Percentiles rank a stretch among this genome's conserved stretches.
phyloP scores from a whole-genome alignment of 1,284 basidiomycete species.

The Coniferiporia sulphurascens region DNA sequence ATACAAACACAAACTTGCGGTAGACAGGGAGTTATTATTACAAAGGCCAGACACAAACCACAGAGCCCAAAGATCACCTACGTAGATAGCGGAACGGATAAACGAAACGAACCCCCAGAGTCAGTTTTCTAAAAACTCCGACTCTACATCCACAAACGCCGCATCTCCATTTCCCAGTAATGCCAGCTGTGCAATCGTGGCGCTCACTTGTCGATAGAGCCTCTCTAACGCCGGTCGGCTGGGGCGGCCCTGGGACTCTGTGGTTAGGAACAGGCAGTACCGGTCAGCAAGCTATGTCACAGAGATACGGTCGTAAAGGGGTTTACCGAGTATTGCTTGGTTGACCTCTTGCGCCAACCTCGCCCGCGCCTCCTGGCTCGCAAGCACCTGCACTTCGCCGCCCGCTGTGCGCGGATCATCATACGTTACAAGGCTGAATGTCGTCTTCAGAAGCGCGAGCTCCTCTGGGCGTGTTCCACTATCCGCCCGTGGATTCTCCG shows the following conservation, averaged over 20 bases:
- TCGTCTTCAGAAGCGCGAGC: conserved; percentile 58
- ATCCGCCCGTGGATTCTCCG: conserved; percentile 56
- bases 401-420: conserved; percentile 63
- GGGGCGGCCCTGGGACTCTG: conserved; percentile 75
- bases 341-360: conserved; percentile 73
- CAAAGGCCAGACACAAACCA: not conserved
- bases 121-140: conserved; percentile 51
- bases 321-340: conserved; percentile 72
- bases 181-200: conserved; percentile 63
- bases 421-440: conserved; percentile 75
- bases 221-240: conserved; percentile 67
- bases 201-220: conserved; percentile 66
- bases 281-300: not conserved
- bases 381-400: conserved; percentile 59
- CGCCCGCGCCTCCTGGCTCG: conserved; percentile 58
- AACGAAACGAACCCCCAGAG: not conserved
- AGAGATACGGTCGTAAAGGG: conserved; percentile 7
- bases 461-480: conserved; percentile 46
- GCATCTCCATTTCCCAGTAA: conserved; percentile 65
- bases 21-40: not conserved
- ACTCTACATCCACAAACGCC: conserved; percentile 72
- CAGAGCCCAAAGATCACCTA: not conserved
- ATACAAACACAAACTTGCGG: no score
- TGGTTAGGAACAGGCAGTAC: conserved; percentile 12
- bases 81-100: not conserved